Evolutionary conservation across 176 grass and related monocot genomes (phyloP), one percentile per base, ranked within the genome.

Genomic region (Cymbopogon citratus): DNA sequence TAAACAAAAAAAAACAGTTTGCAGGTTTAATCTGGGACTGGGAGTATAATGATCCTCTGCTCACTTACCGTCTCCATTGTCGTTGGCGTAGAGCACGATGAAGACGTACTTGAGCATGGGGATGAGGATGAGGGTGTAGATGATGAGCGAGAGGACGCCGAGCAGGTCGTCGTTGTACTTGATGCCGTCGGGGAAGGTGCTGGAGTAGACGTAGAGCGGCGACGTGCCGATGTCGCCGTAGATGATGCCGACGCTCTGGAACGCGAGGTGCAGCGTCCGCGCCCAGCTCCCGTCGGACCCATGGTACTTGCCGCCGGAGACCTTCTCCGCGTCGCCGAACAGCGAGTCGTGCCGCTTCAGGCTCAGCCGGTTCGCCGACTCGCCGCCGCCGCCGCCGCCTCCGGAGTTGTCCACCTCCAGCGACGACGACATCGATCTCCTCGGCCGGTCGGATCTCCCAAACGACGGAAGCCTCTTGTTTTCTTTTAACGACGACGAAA

Each of bases 181-280:
- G 68, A 94, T 86, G 54, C 91, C 88, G 3, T 87, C 45, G 8
- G 76, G 48, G 77, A 94, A 94, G 8, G 91, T 94, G 63, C 83
- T 88, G 15, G 83, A 40, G 73, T 81, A 88, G 19, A 86, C 83
- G 62, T 91, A 94, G 5, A 94, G 83, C 9, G 91, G 91, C 35
- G 91, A 91, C 21, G 91, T 94, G 18, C 91, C 91, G 28, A 92
- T 89, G 57, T 92, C 90, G 1, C 90, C 86, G 23, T 92, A 92
- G 21, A 92, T 80, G 43, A 92, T 41, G 9, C 91, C 91, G 6
- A 94, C 72, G 66, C 88, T 84, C 86, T 94, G 91, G 71, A 94
- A 94, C 7, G 88, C 86, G 26, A 94, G 86, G 8, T 51, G 76
- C 84, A 88, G 43, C 43, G 83, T 86, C 66, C 36, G 2, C 5